Conservation (phyloP, 2,329 filamentous ascomycete species). For the Trichothecium roseum region DNA sequence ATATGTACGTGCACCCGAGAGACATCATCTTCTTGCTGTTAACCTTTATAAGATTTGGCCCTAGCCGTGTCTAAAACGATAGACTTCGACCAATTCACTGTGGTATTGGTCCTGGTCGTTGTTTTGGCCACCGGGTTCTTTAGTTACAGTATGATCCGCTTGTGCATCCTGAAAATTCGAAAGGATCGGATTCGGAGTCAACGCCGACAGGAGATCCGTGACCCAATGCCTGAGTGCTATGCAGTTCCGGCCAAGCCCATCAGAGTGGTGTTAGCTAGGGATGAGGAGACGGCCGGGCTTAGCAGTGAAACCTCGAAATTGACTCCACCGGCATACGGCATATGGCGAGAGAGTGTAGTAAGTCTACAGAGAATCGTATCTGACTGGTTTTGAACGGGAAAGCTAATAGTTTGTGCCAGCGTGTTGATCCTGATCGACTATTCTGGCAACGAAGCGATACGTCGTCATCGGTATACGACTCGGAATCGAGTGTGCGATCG, state of each 20-base stretch:
- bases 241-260: conserved; percentile 65
- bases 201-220: conserved; percentile 12
- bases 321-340: conserved; percentile 74
- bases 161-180: conserved; percentile 55
- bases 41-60: conserved; percentile 50
- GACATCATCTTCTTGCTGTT: background rate
- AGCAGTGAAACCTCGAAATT: conserved; percentile 44
- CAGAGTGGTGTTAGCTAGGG: conserved; percentile 61
- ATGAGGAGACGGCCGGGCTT: conserved; percentile 57
- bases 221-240: conserved; percentile 47
- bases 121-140: conserved; percentile 68
- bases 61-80: conserved; percentile 57
- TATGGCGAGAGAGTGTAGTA: conserved; percentile 77
- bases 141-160: conserved; percentile 64
- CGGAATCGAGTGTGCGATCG: conserved; percentile 4
- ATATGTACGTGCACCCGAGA: conserved; percentile 47
- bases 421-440: conserved; percentile 70
- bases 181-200: conserved; percentile 23
- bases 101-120: conserved; percentile 70
- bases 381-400: too few relatives aligned
- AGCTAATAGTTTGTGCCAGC: conserved; percentile 25
- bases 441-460: conserved; percentile 64
- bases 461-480: conserved; percentile 10
- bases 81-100: conserved; percentile 61
- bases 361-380: conserved; percentile 22